Base-by-base conservation (phyloP, 208 protist genomes). In the Leishmania turanica region DNA sequence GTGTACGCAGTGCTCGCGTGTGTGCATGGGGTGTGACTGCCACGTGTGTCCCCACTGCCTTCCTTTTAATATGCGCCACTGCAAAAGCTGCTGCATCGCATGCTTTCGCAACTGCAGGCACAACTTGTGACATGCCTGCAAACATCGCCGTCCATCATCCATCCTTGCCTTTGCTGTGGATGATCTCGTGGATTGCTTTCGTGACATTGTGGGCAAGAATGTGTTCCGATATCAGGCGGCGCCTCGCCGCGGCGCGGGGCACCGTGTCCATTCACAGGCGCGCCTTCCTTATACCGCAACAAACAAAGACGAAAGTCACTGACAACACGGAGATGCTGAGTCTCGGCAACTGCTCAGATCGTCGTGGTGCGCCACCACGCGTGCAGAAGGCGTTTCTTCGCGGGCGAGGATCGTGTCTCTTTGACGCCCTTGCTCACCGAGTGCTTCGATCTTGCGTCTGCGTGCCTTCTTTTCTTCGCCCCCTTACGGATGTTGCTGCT, bases 11-110 rank as follows among this genome's bases (percentile, higher is more conserved):
- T 97, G 93, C 72, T 86, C 91, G 21, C 81, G 91, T 49, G 76
- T 95, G 8, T 97, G 94, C 74, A 73, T 87, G 51, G 87, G 89
- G 24, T 97, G 94, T 69, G 92, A 97, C 77, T 70, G 69, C 42
- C 82, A 90, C 40, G 90, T 94, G 15, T 97, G 94, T 49, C 56
- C 76, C 17, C 68, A 80, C 51, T 97, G 92, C 71, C 77, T 96
- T 34, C 82, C 88, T 9, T 58, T 85, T 6, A 82, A 83, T 47
- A 93, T 94, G 90, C 83, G 84, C n/a, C 92, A 95, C 77, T 96
- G 92, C 83, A 89, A 88, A 69, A 80, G 82, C 11, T 97, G 94
- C 82, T 96, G 90, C 81, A 60, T 90, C 13, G 91, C 89, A 24
- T 96, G 86, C 76, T 90, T 97, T 84, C 84, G 73, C 3, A 93